phyloP scores from a whole-genome alignment of 176 grass and related monocot species.

The Avena atlantica region DNA sequence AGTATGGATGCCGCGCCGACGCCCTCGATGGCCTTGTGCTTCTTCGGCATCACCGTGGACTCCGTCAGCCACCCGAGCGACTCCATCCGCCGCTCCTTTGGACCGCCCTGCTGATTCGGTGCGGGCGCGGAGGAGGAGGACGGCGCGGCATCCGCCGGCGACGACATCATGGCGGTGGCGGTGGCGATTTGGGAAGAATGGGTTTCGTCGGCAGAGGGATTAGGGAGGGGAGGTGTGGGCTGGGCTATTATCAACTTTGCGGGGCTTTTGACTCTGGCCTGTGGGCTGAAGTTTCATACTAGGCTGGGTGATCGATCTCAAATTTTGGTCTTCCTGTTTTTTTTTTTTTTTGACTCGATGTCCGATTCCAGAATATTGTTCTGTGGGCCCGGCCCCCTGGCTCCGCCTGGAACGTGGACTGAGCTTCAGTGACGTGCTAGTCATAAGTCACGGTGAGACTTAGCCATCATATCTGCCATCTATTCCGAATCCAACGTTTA shows the following conservation, averaged over 20 bases:
- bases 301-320: too few species aligned
- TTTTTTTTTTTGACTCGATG: not conserved
- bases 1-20: constrained; percentile 91
- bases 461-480: too few species aligned
- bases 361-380: constrained; percentile 16
- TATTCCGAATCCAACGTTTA: too few species aligned
- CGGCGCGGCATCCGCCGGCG: constrained; percentile 31
- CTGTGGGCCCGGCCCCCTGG: constrained; percentile 21
- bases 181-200: constrained; percentile 1
- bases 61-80: constrained; percentile 98
- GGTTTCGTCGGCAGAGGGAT: not conserved
- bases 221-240: not conserved
- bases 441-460: too few species aligned
- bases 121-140: not conserved
- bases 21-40: constrained; percentile 95
- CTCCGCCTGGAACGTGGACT: constrained; percentile 35
- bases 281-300: not conserved
- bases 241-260: constrained; percentile 13
- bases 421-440: too few species aligned
- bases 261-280: not conserved
- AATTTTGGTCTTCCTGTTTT: too few species aligned
- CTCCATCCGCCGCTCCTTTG: constrained; percentile 66
- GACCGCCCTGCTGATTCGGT: not conserved
- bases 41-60: constrained; percentile 95
- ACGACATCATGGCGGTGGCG: constrained; percentile 45